These are phyloP conservation scores for Blastobotrys elegans DNA, from an alignment of 1,139 yeast genomes.

Conservation along the genomic window DNA sequence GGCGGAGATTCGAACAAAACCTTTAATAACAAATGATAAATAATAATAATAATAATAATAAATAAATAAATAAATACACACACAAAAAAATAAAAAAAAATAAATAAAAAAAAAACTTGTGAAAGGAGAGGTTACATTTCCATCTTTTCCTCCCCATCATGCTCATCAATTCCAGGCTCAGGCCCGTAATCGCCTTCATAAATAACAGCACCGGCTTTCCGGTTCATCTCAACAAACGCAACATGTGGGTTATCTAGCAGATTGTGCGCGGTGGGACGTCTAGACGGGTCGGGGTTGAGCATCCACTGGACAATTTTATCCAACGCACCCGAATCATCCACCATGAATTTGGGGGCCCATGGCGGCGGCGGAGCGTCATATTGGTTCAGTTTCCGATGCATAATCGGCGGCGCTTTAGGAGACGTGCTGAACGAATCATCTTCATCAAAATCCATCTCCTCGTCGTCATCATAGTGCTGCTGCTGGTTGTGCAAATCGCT, in stretches of 20 bases:
- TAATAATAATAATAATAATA: too few relatives aligned
- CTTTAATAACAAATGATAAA: conserved; percentile 3
- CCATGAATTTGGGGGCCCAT: conserved; percentile 84
- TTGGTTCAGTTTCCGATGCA: neutral
- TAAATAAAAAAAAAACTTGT: conserved; percentile 4
- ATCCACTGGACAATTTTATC: conserved; percentile 82
- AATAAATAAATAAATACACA: too few relatives aligned
- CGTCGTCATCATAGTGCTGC: conserved; percentile 16
- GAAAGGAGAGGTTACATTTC: conserved; percentile 2
- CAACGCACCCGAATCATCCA: conserved; percentile 66
- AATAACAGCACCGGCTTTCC: conserved; percentile 92
- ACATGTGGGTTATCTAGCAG: conserved; percentile 69
- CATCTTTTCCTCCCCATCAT: conserved; percentile 12
- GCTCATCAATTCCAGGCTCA: conserved; percentile 35
- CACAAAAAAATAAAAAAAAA: too few relatives aligned
- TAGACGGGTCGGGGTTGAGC: conserved; percentile 82
- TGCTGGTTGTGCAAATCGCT: conserved; percentile 43
- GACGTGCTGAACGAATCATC: conserved; percentile 3
- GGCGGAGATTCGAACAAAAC: too few relatives aligned
- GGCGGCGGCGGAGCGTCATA: neutral
- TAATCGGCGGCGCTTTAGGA: neutral
- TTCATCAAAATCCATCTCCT: conserved; percentile 6
- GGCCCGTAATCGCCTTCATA: conserved; percentile 98
- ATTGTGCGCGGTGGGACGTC: conserved; percentile 72
- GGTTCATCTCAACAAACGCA: conserved; percentile 67